Base-by-base conservation (phyloP, 805 yeast genomes). In the Clavispora santaluciae region DNA sequence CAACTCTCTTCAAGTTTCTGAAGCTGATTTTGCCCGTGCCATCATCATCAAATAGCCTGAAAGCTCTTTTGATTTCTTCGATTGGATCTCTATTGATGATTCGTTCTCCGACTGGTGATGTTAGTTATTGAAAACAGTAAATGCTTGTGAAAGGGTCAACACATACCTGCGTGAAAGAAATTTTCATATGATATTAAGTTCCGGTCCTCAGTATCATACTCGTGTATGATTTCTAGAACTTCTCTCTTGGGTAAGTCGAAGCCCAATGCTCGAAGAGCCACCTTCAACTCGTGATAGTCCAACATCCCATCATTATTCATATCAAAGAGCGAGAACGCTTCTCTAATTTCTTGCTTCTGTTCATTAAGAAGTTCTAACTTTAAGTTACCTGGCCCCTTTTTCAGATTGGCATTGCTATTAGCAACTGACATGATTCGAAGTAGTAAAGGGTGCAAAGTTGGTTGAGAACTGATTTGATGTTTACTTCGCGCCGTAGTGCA, bases 261-360 rank as follows among this genome's bases (percentile, higher is more conserved):
- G 21, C 96, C 98, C 30, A 93, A 70, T 0, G 99, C 99, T 40
- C 95, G 69, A 68, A 93, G 79, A 0, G 99, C 97, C 15, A 89
- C 96, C 63, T 88, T 90, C 49, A 88, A 70, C 54, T 91, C 98
- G 56, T 93, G 98, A 60, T 86, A 91, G 55, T 93, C 97, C 38
- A 93, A 72, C 49, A 73, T 76, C 3, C 96, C 95, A 60, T 93
- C 98, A 44, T 79, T 80, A 63, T 93, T 88, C 85, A 87, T 82
- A 57, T 93, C 99, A 61, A 93, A 93, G 23, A 91, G 70, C 37
- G 83, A 76, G 58, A 91, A 91, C 21, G 97, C 97, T 57, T 90
- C 97, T 45, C 88, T 73, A 50, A 90, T 87, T 58, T 91, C 96
- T 55, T 86, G 93, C 50, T 83, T 84, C 59, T 89, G 95, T 54